Evolutionary conservation across 1,284 basidiomycete genomes (phyloP), one percentile per base, ranked within the genome.

Genomic region (Stygiomarasmius scandens): DNA sequence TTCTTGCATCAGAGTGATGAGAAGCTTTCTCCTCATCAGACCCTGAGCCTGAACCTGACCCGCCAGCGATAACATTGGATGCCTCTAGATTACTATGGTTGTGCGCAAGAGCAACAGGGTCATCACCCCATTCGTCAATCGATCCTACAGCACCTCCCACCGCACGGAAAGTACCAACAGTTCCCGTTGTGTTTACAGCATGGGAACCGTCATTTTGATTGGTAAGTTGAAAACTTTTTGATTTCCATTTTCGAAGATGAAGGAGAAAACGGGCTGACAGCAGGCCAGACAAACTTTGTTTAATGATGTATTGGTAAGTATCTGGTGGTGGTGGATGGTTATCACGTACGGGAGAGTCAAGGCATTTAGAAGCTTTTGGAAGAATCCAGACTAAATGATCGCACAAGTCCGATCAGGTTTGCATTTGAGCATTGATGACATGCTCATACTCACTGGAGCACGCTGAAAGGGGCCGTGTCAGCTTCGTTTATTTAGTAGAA

Each of bases 181-280:
- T 19, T 19, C 38, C 14, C 6, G 4, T 41, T 16, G 5, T n/a
- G 16, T 41, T 41, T 8, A 4, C 38, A 4, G 5, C 16, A 9
- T 6, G 16, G 38, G 14, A 32, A 12, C 29, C 12, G 12, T 12
- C 29, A 12, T 32, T 5, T 9, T 16, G 8, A 41, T 16, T 41
- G n/a, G 38, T 16, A 8, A 41, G 38, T 19, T 2, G 41, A 1
- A 53, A 59, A 44, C 52, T 49, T 29, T 44, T 55, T 22, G 27
- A 23, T 36, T 67, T 63, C 66, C 67, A 71, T 45, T 63, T 55
- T 16, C 72, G 69, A 34, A 73, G 59, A 59, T 70, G 63, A 11
- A 74, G 63, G 41, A 74, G 64, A 60, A 73, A 71, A 29, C 72
- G 69, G 11, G 71, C 71, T 6, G 70, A 69, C 48, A 73, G 66